Evolutionary conservation across 495 filamentous ascomycete genomes (phyloP).

Genomic region (Pyrenula massariospora): DNA sequence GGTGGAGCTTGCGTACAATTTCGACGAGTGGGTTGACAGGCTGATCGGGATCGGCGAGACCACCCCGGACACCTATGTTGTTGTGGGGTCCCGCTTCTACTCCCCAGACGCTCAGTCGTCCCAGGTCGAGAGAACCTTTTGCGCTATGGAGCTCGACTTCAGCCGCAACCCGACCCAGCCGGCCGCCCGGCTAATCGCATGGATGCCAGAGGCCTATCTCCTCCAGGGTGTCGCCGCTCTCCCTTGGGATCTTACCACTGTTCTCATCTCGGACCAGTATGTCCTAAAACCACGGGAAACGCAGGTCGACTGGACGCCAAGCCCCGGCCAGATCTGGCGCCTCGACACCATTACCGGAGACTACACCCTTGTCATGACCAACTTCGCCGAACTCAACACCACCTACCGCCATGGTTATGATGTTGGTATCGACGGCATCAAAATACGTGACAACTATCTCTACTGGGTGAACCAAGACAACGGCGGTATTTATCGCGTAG

Average conservation of each 20-base stretch:
- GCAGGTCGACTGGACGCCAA: too few species aligned
- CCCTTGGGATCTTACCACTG: not conserved
- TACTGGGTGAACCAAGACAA: slow-evolving; percentile 24
- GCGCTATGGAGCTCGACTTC: too few species aligned
- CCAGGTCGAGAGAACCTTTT: too few species aligned
- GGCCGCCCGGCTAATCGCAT: too few species aligned
- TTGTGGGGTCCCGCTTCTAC: slow-evolving; percentile 20
- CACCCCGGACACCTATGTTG: slow-evolving; percentile 15
- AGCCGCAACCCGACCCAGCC: too few species aligned
- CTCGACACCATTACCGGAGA: slow-evolving; percentile 22
- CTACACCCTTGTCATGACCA: slow-evolving; percentile 17
- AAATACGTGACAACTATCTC: slow-evolving; percentile 13
- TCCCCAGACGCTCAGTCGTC: too few species aligned
- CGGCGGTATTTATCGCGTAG: slow-evolving; percentile 16
- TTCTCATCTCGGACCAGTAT: slow-evolving; percentile 22
- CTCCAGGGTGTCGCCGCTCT: slow-evolving; percentile 18
- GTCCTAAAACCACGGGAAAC: too few species aligned
- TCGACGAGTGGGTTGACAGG: slow-evolving; percentile 12
- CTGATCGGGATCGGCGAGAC: slow-evolving; percentile 20
- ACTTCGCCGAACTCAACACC: slow-evolving; percentile 29
- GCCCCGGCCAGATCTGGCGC: slow-evolving; percentile 23
- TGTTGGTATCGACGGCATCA: slow-evolving; percentile 24
- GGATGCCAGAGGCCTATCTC: too few species aligned
- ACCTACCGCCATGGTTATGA: slow-evolving; percentile 10
- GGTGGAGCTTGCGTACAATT: too few species aligned